Percentiles rank a stretch among this genome's conserved stretches.
phyloP scores from a whole-genome alignment of 2,329 filamentous ascomycete species.

The Chalaropsis ovoidea region DNA sequence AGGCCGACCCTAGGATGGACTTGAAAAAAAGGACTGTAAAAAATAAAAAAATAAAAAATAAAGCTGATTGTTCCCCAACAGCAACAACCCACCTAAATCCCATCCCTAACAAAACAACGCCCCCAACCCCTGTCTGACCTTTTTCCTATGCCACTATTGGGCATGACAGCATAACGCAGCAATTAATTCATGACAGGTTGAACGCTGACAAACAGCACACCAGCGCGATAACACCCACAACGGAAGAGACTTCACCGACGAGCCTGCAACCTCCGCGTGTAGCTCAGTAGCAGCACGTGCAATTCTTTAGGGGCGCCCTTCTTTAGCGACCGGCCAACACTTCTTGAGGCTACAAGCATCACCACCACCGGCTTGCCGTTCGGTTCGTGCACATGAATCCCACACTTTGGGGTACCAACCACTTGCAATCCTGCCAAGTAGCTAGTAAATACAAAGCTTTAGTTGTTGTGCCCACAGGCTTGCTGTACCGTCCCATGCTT shows the following conservation, averaged over 20 bases:
- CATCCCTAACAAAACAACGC: slow-evolving; percentile 20
- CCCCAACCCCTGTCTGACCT: slow-evolving; percentile 20
- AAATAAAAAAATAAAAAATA: background rate
- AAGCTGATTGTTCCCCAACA: slow-evolving; percentile 24
- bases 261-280: too few species aligned
- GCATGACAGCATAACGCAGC: background rate
- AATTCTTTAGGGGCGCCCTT: background rate
- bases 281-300: background rate
- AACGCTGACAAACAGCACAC: background rate
- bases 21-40: background rate
- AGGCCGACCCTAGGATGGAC: background rate
- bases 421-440: too few species aligned
- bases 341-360: background rate
- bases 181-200: background rate
- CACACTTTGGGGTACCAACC: too few species aligned
- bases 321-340: background rate
- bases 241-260: background rate
- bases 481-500: background rate
- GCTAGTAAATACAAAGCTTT: background rate
- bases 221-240: background rate
- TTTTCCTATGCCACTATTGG: background rate
- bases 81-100: slow-evolving; percentile 15
- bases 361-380: background rate
- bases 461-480: background rate
- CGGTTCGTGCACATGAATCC: too few species aligned